Conservation (phyloP, 495 filamentous ascomycete species). For the Tuber brumale region DNA sequence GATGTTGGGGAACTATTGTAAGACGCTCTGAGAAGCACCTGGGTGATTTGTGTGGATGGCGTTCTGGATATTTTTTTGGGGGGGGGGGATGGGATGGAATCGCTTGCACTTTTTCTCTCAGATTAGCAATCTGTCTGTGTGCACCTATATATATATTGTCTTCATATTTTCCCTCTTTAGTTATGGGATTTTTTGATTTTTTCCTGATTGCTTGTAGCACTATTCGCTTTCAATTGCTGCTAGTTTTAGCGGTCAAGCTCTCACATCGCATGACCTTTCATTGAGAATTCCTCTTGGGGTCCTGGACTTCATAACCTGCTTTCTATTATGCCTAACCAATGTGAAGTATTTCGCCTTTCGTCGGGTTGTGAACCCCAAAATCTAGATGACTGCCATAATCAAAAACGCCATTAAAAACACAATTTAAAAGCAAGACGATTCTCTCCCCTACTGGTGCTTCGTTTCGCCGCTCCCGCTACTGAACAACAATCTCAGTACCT, state of each 20-base stretch:
- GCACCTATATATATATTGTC: neutral
- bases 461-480: neutral
- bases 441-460: neutral
- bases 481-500: neutral
- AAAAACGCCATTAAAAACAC: constrained; percentile 1
- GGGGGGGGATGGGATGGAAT: neutral
- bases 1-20: neutral
- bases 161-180: neutral
- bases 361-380: neutral
- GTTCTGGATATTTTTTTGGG: neutral
- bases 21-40: neutral
- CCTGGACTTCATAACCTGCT: neutral
- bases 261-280: neutral
- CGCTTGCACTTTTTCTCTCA: neutral
- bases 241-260: neutral
- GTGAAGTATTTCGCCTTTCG: neutral
- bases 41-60: neutral
- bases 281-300: neutral
- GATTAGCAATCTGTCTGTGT: neutral
- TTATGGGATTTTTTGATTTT: neutral
- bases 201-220: neutral
- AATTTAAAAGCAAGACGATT: neutral
- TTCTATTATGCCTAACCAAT: neutral
- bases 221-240: neutral
- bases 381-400: neutral